These are phyloP conservation scores for Boletus sp. DNA, from an alignment of 1,284 basidiomycete genomes.

Conservation along the genomic window DNA sequence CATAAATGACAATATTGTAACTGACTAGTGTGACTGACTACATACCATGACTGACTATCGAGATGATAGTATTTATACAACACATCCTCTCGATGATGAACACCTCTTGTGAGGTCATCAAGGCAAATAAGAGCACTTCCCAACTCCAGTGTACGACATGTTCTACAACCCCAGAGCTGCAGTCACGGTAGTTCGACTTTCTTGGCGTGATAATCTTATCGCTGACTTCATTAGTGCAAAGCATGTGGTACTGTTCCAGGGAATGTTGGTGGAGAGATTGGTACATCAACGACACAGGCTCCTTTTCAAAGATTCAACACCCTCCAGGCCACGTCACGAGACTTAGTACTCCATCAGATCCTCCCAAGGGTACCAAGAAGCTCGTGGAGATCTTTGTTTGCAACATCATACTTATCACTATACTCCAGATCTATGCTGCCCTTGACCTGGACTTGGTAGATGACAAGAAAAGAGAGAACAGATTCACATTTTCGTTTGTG, in stretches of 20 bases:
- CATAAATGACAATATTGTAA: too few species aligned
- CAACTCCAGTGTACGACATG: slow-evolving; percentile 26
- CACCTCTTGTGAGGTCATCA: slow-evolving; percentile 17
- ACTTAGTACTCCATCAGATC: slow-evolving; percentile 20
- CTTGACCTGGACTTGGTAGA: slow-evolving; percentile 25
- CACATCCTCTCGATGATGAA: slow-evolving; percentile 18
- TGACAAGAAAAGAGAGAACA: slow-evolving; percentile 19
- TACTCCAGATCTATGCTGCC: slow-evolving; percentile 28
- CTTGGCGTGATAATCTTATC: neutral
- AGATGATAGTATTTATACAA: too few species aligned
- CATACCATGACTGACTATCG: too few species aligned
- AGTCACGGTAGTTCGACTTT: slow-evolving; percentile 6
- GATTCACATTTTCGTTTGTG: slow-evolving; percentile 28
- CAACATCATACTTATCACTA: slow-evolving; percentile 20
- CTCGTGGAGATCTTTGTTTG: slow-evolving; percentile 25
- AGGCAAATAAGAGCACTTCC: slow-evolving; percentile 9
- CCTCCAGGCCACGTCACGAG: slow-evolving; percentile 32
- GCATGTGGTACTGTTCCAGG: slow-evolving; percentile 35
- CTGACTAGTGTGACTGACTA: too few species aligned
- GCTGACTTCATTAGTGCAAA: slow-evolving; percentile 35
- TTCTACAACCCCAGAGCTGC: slow-evolving; percentile 15
- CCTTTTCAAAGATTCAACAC: neutral
- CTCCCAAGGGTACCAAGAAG: slow-evolving; percentile 26
- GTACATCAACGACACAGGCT: slow-evolving; percentile 1
- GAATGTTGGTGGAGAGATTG: slow-evolving; percentile 30